Evolutionary conservation across 306 rosid genomes (phyloP), one percentile per base, ranked within the genome.

Genomic region (Sphenostylis stenocarpa): DNA sequence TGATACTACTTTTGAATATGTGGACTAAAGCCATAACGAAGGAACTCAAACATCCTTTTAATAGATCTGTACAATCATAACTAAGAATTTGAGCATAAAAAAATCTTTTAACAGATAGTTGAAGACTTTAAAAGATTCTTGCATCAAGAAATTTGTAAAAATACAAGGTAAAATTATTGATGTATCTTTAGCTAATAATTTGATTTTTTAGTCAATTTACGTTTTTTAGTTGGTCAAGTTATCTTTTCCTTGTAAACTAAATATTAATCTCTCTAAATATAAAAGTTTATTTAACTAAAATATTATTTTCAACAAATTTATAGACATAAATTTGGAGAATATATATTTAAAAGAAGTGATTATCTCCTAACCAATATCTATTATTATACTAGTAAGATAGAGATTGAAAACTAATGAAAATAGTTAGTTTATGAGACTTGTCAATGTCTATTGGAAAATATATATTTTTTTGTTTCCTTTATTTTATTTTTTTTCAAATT

Each of bases 151-250:
- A n/a, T n/a, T n/a, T n/a, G n/a, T n/a, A n/a, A n/a, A n/a, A n/a
- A n/a, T n/a, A n/a, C n/a, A n/a, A n/a, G n/a, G n/a, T n/a, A n/a
- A n/a, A n/a, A n/a, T n/a, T n/a, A n/a, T n/a, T n/a, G n/a, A n/a
- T n/a, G n/a, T n/a, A 29, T 77, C 3, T 84, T 65, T 77, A 75
- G 64, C 75, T 72, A 67, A 15, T 53, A 60, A 3, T 29, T 29
- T 29, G 33, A 29, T 4, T 2, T 29, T 29, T 29, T 26, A n/a
- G n/a, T n/a, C n/a, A n/a, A n/a, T 26, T 26, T 26, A 26, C 29
- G 29, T n/a, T 1, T 26, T 26, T 26, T 26, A 26, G 29, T 26
- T 1, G 3, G 29, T 26, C 2, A 33, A 6, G 49, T 67, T 47
- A 47, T 47, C 6, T 16, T 16, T 2, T 15, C 5, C 6, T 4